phyloP scores from a whole-genome alignment of 345 rosid genomes.

The Boechera stricta region DNA sequence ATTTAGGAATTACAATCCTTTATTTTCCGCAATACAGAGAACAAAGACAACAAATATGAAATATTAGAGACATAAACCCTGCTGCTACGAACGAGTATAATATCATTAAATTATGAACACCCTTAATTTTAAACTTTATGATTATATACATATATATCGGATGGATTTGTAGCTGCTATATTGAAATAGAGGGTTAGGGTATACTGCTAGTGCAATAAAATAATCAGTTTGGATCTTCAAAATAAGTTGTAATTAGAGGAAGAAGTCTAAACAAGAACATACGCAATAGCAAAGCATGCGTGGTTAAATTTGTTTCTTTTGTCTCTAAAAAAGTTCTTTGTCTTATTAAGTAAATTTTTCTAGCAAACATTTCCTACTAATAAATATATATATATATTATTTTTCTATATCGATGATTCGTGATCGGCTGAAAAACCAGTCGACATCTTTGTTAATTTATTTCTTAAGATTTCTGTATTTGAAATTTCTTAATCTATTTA shows the following conservation, averaged over 20 bases:
- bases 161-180: not conserved
- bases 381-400: too few relatives aligned
- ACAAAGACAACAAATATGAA: not conserved
- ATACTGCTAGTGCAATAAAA: not conserved
- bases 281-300: not conserved
- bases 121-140: not conserved
- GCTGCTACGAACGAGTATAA: not conserved
- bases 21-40: not conserved
- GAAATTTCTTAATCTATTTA: conserved; percentile 3
- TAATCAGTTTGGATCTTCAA: not conserved
- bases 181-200: not conserved
- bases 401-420: conserved; percentile 12
- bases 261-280: not conserved
- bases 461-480: not conserved
- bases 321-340: not conserved
- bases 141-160: not conserved
- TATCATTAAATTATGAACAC: not conserved
- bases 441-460: conserved; percentile 12
- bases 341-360: not conserved
- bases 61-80: not conserved
- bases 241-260: not conserved
- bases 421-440: conserved; percentile 3
- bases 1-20: not conserved
- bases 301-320: not conserved
- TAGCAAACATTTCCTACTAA: not conserved